Conservation (phyloP, 2,329 filamentous ascomycete genomes). For the Berkeleyomyces basicola region DNA sequence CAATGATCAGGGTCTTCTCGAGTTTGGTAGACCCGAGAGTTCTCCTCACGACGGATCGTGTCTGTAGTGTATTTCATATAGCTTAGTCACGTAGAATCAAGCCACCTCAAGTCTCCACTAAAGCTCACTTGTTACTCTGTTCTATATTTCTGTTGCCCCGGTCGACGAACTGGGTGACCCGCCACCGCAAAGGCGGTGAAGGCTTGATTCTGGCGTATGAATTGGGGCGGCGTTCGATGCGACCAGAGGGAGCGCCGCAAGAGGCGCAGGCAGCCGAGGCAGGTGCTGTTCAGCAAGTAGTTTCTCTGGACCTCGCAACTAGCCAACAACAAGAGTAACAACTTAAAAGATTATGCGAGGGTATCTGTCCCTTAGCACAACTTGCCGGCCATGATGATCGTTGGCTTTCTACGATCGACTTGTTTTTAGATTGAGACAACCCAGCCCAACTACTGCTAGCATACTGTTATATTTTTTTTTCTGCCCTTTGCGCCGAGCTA, state of each 20-base stretch:
- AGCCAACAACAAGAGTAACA: too few species aligned
- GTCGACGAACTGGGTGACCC: background rate
- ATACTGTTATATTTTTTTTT: conserved; percentile 2
- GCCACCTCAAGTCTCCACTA: background rate
- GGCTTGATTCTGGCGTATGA: background rate
- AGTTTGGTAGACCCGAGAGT: too few species aligned
- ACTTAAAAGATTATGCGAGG: too few species aligned
- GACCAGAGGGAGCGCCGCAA: background rate
- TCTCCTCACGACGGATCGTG: too few species aligned
- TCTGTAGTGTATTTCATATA: too few species aligned
- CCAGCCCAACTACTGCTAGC: background rate
- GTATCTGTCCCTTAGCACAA: too few species aligned
- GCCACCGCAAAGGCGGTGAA: background rate
- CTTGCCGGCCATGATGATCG: background rate
- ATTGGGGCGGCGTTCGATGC: background rate
- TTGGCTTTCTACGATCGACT: background rate
- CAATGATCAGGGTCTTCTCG: too few species aligned
- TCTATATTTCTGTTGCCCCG: background rate
- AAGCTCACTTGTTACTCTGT: background rate
- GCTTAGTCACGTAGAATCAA: too few species aligned
- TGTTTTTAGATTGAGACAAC: background rate
- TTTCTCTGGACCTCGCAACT: too few species aligned
- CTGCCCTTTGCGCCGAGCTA: background rate
- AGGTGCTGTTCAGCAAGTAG: too few species aligned
- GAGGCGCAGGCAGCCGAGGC: background rate